Base-by-base conservation (phyloP, 1,284 basidiomycete species). In the Flammula alnicola region DNA sequence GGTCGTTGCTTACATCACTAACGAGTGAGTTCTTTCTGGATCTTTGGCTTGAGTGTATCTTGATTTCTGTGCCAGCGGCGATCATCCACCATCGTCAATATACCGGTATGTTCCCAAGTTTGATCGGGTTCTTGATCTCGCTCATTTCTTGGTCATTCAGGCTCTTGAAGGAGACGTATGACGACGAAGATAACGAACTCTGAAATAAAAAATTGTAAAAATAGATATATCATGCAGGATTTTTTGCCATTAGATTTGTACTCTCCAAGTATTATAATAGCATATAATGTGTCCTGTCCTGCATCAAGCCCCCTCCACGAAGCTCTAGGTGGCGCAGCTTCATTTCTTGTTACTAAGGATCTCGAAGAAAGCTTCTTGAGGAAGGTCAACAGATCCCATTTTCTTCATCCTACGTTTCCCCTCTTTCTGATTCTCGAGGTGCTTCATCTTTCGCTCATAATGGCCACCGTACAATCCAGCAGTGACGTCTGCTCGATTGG, bases 1-100 rank as follows among this genome's bases (percentile, higher is more conserved):
- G 54, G 83, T 99, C 46, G 91, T 95, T 65, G 88, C 95, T 14
- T 96, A 94, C 66, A 93, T 98, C 61, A 98, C 95, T 8, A 99
- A 99, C 62, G 91, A 95, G 93, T 95, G 66, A 76, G 92, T 84
- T 2, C 5, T 31, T 36, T 19, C 20, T 42, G 37, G 32, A 52
- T 29, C 38, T 25, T 30, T 50, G 44, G 35, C 43, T 36, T 40
- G 8, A 14, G 32, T 37, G 26, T n/a, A 54, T 19, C 40, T 38
- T 33, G 17, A 35, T 19, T 39, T 52, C 35, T 55, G 23, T 57
- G n/a, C n/a, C n/a, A 95, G 93, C 63, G 93, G 93, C 32, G 93
- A 95, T 66, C 93, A 95, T 65, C 91, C 93, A 31, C 93, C 93
- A 22, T 91, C 93, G 23, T 95, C 93, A 50, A 88, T 95, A 62